phyloP scores from a whole-genome alignment of 495 filamentous ascomycete species.

The Aspergillus heteromorphus region DNA sequence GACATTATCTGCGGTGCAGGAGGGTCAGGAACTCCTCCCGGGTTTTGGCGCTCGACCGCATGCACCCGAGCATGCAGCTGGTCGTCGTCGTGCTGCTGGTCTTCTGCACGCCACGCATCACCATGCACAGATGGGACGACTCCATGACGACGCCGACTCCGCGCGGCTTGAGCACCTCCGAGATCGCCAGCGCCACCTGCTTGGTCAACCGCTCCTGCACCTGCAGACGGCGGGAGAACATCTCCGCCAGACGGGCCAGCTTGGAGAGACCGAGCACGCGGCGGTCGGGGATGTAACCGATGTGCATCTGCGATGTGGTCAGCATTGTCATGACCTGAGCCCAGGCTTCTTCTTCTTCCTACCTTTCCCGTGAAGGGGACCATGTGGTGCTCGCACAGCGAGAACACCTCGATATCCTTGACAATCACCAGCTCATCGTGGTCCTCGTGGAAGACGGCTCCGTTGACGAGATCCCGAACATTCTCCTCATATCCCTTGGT shows the following conservation, averaged over 20 bases:
- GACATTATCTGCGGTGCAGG: constrained; percentile 52
- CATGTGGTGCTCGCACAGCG: constrained; percentile 94
- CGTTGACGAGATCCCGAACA: constrained; percentile 85
- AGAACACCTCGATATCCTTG: constrained; percentile 95
- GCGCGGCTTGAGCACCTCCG: constrained; percentile 81
- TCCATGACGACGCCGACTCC: constrained; percentile 98
- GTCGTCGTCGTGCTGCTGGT: constrained; percentile 81
- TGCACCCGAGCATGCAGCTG: constrained; percentile 92
- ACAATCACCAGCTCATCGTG: constrained; percentile 97
- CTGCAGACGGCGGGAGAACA: constrained; percentile 91
- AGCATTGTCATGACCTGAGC: neutral
- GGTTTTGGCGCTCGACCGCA: constrained; percentile 87
- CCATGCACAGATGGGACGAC: constrained; percentile 97
- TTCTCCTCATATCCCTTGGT: constrained; percentile 99
- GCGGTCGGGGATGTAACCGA: constrained; percentile 86
- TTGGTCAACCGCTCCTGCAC: constrained; percentile 94
- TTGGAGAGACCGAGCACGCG: constrained; percentile 94
- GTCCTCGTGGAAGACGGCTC: constrained; percentile 92
- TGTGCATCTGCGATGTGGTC: constrained; percentile 71
- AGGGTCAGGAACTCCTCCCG: constrained; percentile 90
- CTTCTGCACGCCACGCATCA: constrained; percentile 92
- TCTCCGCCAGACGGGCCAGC: constrained; percentile 89
- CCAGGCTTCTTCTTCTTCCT: constrained; percentile 18
- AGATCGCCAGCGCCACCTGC: constrained; percentile 90
- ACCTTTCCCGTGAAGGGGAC: constrained; percentile 95